A percentile compares a stretch with the other conserved stretches of the same genome.
Conservation (phyloP, 1,284 basidiomycete genomes). For the Trametes versicolor region DNA sequence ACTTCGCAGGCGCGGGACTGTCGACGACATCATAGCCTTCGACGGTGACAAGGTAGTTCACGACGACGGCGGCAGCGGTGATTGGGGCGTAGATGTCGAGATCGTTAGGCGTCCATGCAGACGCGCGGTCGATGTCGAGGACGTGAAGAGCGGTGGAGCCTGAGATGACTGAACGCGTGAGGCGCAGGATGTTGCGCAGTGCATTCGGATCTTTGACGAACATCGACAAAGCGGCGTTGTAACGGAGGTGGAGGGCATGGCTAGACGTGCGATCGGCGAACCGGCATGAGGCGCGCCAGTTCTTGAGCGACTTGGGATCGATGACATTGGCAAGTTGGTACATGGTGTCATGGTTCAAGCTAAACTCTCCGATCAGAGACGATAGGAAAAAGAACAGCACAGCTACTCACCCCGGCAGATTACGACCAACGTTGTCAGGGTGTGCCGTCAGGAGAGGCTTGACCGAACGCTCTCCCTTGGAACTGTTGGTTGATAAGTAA, state of each 20-base stretch:
- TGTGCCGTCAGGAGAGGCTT: background rate
- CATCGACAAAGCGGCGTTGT: background rate
- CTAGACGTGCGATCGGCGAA: background rate
- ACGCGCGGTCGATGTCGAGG: background rate
- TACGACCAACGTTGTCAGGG: background rate
- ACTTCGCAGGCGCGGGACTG: background rate
- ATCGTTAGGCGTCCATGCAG: background rate
- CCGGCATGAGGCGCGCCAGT: background rate
- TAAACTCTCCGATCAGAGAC: background rate
- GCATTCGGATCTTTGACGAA: background rate
- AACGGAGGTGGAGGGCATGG: background rate
- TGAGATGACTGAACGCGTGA: background rate
- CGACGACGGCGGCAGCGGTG: background rate
- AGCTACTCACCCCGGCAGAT: background rate
- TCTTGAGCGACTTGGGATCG: background rate
- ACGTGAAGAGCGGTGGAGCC: background rate
- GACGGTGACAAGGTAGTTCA: conserved; percentile 1
- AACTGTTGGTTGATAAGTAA: no score
- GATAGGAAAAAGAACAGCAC: no score
- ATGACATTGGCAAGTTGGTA: background rate
- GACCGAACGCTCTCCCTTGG: no score
- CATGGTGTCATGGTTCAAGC: background rate
- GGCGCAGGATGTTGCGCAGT: background rate
- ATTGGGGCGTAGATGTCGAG: conserved; percentile 5
- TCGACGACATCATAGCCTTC: background rate